phyloP scores from a whole-genome alignment of 805 yeast genomes.

The Spathaspora girioi region DNA sequence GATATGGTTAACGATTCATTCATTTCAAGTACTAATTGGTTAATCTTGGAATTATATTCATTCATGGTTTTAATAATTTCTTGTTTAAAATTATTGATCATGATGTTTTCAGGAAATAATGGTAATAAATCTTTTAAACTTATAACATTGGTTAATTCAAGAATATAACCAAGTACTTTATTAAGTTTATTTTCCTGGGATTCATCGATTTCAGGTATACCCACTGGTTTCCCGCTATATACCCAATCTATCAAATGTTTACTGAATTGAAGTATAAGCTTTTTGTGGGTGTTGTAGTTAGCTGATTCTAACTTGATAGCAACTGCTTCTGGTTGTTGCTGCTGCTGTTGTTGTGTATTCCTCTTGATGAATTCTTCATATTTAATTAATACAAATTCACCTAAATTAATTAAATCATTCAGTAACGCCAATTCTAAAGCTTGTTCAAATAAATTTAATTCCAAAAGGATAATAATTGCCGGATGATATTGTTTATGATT shows the following conservation, averaged over 20 bases:
- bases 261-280: slow-evolving; percentile 70
- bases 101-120: slow-evolving; percentile 76
- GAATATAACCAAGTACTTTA: slow-evolving; percentile 25
- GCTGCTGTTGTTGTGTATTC: slow-evolving; percentile 22
- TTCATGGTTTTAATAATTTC: slow-evolving; percentile 81
- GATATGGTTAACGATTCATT: slow-evolving; percentile 62
- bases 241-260: slow-evolving; percentile 41
- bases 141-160: slow-evolving; percentile 32
- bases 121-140: slow-evolving; percentile 81
- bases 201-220: slow-evolving; percentile 6
- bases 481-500: slow-evolving; percentile 55
- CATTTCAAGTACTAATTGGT: slow-evolving; percentile 69
- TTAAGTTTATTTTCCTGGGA: slow-evolving; percentile 14
- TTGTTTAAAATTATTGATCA: slow-evolving; percentile 78
- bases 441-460: slow-evolving; percentile 66
- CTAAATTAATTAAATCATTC: slow-evolving; percentile 54
- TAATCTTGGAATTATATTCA: slow-evolving; percentile 62
- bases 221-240: slow-evolving; percentile 16
- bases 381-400: slow-evolving; percentile 30
- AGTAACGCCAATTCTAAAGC: slow-evolving; percentile 75
- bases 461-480: slow-evolving; percentile 71
- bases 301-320: slow-evolving; percentile 31
- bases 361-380: slow-evolving; percentile 21
- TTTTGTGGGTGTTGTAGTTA: slow-evolving; percentile 49
- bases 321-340: slow-evolving; percentile 28